A percentile compares a stretch with the other conserved stretches of the same genome.
Evolutionary conservation across 495 filamentous ascomycete species (phyloP).

Genomic region (Annulohypoxylon maeteangense): DNA sequence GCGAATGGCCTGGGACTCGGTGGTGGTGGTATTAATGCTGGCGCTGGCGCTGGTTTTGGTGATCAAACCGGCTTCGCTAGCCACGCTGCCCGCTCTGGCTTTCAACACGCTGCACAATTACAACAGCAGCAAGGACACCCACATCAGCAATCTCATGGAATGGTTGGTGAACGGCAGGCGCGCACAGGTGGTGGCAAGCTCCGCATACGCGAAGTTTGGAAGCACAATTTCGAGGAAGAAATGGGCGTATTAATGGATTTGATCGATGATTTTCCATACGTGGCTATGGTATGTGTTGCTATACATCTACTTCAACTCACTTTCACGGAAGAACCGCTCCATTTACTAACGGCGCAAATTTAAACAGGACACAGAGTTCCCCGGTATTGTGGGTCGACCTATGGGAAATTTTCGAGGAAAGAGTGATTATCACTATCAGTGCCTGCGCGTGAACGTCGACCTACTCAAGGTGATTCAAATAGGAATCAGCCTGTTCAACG

Average conservation of each 20-base stretch:
- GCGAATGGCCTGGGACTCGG: constrained; percentile 70
- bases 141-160: constrained; percentile 65
- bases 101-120: constrained; percentile 78
- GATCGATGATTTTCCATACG: constrained; percentile 90
- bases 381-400: constrained; percentile 91
- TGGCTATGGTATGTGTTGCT: constrained; percentile 81
- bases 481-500: constrained; percentile 89
- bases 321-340: neutral
- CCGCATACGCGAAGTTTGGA: constrained; percentile 95
- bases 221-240: constrained; percentile 88
- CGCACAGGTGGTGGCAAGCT: constrained; percentile 63
- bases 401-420: constrained; percentile 94
- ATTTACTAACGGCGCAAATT: constrained; percentile 39
- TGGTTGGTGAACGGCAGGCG: constrained; percentile 54
- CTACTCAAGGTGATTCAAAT: constrained; percentile 96
- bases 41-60: constrained; percentile 61
- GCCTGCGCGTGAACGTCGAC: constrained; percentile 95
- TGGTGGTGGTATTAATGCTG: constrained; percentile 53
- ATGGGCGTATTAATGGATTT: constrained; percentile 81
- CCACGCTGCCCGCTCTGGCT: constrained; percentile 87
- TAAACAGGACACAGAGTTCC: constrained; percentile 95
- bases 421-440: constrained; percentile 98
- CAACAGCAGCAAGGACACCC: constrained; percentile 66
- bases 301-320: neutral
- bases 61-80: constrained; percentile 87